Base-by-base conservation (phyloP, 2,329 filamentous ascomycete species). In the Beauveria brongniartii region DNA sequence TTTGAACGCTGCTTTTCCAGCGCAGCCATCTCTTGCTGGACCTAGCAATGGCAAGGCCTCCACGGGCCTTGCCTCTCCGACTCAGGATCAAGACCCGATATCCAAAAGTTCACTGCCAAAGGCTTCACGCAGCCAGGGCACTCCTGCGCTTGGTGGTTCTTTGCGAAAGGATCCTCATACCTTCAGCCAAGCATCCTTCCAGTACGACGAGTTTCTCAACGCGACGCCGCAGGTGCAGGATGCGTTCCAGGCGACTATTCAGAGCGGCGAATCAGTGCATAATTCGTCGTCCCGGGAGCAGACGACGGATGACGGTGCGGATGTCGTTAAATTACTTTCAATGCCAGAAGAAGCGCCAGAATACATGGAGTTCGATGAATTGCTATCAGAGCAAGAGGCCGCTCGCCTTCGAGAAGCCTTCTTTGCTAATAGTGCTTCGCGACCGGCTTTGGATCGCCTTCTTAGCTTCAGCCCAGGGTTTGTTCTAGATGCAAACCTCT, bases 401-500 rank as follows among this genome's bases (percentile, higher is more conserved):
- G 41, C 57, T 28, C 10, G 62, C 7, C 48, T 63, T 7, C 44
- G 30, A 30, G 46, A 61, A 14, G 40, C 54, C 6, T 26, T 52
- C 16, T 55, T 61, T 18, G 20, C 44, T 1, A 43, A 50, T 18
- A 18, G 44, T 20, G 16, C 41, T 12, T 55, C 20, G 7, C 55
- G 34, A 5, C 55, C 56, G 2, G 44, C 56, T 20, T 82, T 79
- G 80, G 74, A 80, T 60, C 70, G 73, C 40, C 67, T 79, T 22
- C 74, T 84, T 48, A 80, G 82, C 65, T 83, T 84, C 64, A 73
- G 78, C 20, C 80, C 81, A 0, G 69, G 74, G 18, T 80, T 77
- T 63, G 61, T 79, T 16, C 64, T 65, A 5, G 37, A 66, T 5
- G 65, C 68, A 5, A 64, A 64, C 26, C 43, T 63, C 30, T 66